Conservation (phyloP, 2,329 filamentous ascomycete species). For the Colletotrichum destructivum region DNA sequence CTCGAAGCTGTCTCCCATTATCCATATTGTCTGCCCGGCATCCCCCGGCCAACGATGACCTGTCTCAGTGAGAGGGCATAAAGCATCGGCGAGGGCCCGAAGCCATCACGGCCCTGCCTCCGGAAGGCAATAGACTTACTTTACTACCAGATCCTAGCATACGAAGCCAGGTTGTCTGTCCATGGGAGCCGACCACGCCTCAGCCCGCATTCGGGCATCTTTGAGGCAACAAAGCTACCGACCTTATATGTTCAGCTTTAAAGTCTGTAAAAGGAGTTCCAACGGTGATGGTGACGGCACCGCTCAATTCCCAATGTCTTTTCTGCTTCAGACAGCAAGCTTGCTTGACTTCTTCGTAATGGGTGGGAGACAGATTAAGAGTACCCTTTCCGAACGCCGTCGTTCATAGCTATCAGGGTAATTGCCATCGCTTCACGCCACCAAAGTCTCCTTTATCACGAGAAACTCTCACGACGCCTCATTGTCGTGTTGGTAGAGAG, state of each 20-base stretch:
- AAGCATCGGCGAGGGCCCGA: not conserved
- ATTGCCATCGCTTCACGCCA: not conserved
- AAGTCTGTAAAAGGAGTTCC: too few species aligned
- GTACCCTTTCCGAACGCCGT: not conserved
- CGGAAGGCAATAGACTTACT: not conserved
- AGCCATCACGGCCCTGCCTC: not conserved
- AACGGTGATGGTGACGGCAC: too few species aligned
- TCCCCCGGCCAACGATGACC: not conserved
- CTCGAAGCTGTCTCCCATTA: too few species aligned
- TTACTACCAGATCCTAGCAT: not conserved
- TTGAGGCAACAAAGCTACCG: not conserved
- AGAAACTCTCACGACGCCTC: constrained; percentile 13
- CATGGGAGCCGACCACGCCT: not conserved
- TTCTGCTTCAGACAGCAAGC: not conserved
- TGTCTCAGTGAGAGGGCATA: not conserved
- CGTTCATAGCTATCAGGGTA: not conserved
- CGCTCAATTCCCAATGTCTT: too few species aligned
- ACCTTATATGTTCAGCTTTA: not conserved
- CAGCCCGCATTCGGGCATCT: not conserved
- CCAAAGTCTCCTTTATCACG: not conserved
- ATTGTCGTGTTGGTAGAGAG: not conserved
- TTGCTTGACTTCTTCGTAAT: too few species aligned
- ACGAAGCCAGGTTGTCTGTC: not conserved
- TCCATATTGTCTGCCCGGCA: not conserved
- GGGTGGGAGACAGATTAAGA: not conserved